Percentiles rank a stretch among this genome's conserved stretches.
Evolutionary conservation across 2,329 filamentous ascomycete genomes (phyloP).

Genomic region (Apiospora marii): DNA sequence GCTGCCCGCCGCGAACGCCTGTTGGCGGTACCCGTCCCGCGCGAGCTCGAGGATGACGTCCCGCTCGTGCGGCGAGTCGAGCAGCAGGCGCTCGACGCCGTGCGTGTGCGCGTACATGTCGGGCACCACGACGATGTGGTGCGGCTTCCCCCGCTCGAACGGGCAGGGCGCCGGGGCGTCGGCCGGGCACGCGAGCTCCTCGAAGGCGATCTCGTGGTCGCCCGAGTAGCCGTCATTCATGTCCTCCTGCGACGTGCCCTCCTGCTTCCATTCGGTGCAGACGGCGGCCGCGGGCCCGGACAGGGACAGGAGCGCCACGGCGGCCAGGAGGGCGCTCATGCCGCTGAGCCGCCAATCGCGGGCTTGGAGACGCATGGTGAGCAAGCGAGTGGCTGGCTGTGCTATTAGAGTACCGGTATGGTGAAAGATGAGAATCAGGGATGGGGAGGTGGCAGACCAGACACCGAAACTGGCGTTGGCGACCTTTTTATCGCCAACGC

Average conservation of each 20-base stretch:
- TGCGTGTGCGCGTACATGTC: background rate
- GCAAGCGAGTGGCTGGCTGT: no score
- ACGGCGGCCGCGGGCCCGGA: background rate
- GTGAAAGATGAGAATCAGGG: background rate
- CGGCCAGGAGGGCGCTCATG: background rate
- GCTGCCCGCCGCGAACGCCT: no score
- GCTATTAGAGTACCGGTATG: no score
- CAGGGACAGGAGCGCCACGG: background rate
- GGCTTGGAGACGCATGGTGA: background rate
- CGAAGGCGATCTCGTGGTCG: background rate
- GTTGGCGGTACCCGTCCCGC: background rate
- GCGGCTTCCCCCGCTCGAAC: background rate
- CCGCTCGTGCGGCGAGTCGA: background rate
- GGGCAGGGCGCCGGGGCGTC: background rate
- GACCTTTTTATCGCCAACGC: background rate
- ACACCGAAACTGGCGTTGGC: background rate
- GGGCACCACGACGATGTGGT: background rate
- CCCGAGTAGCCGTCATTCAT: background rate
- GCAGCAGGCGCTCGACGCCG: background rate
- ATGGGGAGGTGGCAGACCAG: background rate
- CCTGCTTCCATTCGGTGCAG: background rate
- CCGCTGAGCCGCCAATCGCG: no score
- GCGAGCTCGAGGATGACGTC: background rate
- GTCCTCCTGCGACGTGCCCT: background rate
- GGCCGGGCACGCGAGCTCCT: background rate